phyloP scores from a whole-genome alignment of 2,329 filamentous ascomycete genomes.

The Fusarium pseudograminearum region DNA sequence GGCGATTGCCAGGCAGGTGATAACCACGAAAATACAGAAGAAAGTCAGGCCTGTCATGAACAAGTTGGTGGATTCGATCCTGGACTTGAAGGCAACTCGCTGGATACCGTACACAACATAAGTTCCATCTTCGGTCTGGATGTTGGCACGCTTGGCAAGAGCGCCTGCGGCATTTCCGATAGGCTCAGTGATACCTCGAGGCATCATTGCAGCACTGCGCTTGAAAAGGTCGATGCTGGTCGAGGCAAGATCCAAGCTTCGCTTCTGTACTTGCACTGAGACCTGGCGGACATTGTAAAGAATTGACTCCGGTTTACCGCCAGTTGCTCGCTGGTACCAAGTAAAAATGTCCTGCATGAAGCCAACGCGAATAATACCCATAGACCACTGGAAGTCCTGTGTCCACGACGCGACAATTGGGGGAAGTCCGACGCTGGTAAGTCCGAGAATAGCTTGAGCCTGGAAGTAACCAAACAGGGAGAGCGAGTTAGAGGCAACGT shows the following conservation, averaged over 20 bases:
- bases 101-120: constrained; percentile 83
- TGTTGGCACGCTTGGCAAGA: constrained; percentile 67
- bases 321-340: constrained; percentile 96
- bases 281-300: constrained; percentile 78
- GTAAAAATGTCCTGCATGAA: constrained; percentile 91
- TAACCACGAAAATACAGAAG: constrained; percentile 84
- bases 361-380: constrained; percentile 90
- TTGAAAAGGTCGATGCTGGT: constrained; percentile 61
- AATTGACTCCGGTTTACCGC: constrained; percentile 83
- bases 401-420: constrained; percentile 94
- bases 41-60: constrained; percentile 93
- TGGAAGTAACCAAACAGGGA: constrained; percentile 98
- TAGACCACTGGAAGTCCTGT: constrained; percentile 97
- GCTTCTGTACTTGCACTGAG: constrained; percentile 86
- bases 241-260: constrained; percentile 57
- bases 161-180: constrained; percentile 53
- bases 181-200: constrained; percentile 56
- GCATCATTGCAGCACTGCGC: constrained; percentile 66
- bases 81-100: constrained; percentile 85
- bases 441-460: constrained; percentile 89
- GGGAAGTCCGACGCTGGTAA: constrained; percentile 83
- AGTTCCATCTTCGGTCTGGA: constrained; percentile 65
- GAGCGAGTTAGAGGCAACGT: constrained; percentile 92
- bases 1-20: constrained; percentile 78
- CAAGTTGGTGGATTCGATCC: constrained; percentile 90